These are phyloP conservation scores for Elaeis guineensis DNA, from an alignment of 176 grass and related monocot species.

Conservation along the genomic window DNA sequence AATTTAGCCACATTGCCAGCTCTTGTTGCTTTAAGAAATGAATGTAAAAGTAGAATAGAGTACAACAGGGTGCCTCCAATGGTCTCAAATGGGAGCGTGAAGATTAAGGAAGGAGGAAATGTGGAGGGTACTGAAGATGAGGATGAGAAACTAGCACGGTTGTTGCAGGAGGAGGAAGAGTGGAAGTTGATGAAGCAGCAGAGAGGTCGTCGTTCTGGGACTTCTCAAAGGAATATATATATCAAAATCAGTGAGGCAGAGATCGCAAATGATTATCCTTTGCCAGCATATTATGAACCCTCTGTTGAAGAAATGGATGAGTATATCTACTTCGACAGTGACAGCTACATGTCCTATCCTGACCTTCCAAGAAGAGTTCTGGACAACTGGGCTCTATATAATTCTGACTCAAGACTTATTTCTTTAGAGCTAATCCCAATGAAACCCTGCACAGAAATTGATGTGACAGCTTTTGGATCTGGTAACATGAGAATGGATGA, in stretches of 20 bases:
- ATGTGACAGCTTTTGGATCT: conserved; percentile 90
- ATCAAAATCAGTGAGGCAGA: conserved; percentile 98
- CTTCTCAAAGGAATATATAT: conserved; percentile 76
- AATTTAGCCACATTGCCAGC: conserved; percentile 48
- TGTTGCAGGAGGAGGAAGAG: conserved; percentile 92
- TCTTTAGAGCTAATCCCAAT: conserved; percentile 91
- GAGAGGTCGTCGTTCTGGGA: conserved; percentile 37
- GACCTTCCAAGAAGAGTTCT: conserved; percentile 88
- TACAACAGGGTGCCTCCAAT: conserved; percentile 24
- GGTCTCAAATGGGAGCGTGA: conserved; percentile 61
- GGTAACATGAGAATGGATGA: conserved; percentile 96
- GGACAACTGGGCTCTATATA: conserved; percentile 92
- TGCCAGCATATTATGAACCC: conserved; percentile 95
- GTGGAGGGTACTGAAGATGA: conserved; percentile 46
- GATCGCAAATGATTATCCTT: conserved; percentile 92
- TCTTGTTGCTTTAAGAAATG: conserved; percentile 84
- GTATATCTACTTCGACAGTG: conserved; percentile 73
- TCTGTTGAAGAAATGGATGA: conserved; percentile 91
- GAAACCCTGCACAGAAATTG: conserved; percentile 82
- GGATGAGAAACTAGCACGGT: conserved; percentile 79
- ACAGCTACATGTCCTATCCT: conserved; percentile 49
- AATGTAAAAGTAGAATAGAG: conserved; percentile 69
- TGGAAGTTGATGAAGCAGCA: conserved; percentile 95
- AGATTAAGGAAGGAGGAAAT: conserved; percentile 50
- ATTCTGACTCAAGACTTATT: conserved; percentile 90